phyloP scores from a whole-genome alignment of 1,284 basidiomycete genomes.

The Trametes hirsuta region DNA sequence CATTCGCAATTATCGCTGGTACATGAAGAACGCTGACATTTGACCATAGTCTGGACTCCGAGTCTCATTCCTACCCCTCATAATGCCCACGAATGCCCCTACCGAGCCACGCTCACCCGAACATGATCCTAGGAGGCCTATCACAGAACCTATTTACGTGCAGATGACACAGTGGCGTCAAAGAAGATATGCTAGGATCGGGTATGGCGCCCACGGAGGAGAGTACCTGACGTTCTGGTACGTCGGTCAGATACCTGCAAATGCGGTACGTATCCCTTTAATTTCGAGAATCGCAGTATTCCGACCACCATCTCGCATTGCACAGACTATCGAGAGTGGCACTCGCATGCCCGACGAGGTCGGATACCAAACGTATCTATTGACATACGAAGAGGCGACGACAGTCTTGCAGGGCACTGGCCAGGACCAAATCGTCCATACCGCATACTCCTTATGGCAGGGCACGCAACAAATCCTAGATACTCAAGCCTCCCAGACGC shows the following conservation, averaged over 20 bases:
- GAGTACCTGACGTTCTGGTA: conserved; percentile 61
- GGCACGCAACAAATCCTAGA: conserved; percentile 3
- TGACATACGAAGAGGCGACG: conserved; percentile 34
- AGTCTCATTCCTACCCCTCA: conserved; percentile 51
- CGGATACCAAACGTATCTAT: conserved; percentile 42
- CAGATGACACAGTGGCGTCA: conserved; percentile 36
- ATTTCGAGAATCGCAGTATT: background rate
- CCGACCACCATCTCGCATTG: too few species aligned
- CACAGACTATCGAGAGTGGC: conserved; percentile 46
- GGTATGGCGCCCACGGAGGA: conserved; percentile 34
- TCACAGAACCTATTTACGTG: conserved; percentile 53
- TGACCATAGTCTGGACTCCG: conserved; percentile 54
- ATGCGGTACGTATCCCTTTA: conserved; percentile 46
- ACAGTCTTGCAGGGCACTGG: conserved; percentile 20
- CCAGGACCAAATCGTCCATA: conserved; percentile 13
- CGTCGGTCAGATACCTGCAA: conserved; percentile 49
- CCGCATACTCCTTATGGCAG: conserved; percentile 24
- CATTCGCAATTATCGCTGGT: too few species aligned
- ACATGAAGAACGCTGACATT: background rate
- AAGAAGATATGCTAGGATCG: conserved; percentile 7
- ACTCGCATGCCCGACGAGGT: conserved; percentile 62
- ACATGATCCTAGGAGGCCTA: conserved; percentile 22
- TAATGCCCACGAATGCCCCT: conserved; percentile 44
- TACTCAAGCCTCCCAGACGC: background rate
- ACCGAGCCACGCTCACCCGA: conserved; percentile 33